These are phyloP conservation scores for Alternaria sp. DNA, from an alignment of 2,329 filamentous ascomycete species.

Conservation along the genomic window DNA sequence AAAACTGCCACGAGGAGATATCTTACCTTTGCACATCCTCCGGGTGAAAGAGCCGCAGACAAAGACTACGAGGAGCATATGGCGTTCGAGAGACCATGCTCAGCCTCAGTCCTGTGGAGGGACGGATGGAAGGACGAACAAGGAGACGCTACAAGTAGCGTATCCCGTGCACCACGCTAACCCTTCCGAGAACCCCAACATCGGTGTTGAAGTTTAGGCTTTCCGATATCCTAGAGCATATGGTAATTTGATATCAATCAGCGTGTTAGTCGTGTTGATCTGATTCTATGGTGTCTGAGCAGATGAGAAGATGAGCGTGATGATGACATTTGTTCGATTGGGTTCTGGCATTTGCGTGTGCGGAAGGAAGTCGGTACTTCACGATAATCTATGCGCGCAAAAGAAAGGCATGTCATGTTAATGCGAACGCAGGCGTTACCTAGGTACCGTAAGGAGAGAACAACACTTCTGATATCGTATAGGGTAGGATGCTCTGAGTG, in stretches of 20 bases:
- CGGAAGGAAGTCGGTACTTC: slow-evolving; percentile 1
- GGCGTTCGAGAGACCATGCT: background rate
- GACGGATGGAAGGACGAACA: background rate
- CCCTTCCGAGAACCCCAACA: background rate
- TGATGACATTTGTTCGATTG: slow-evolving; percentile 3
- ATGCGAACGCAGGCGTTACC: background rate
- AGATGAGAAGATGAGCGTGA: background rate
- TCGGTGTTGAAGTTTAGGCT: slow-evolving; percentile 3
- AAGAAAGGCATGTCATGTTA: slow-evolving; percentile 1
- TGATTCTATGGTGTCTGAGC: background rate
- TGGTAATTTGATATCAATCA: slow-evolving; percentile 2
- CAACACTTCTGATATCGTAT: background rate
- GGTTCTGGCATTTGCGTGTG: background rate
- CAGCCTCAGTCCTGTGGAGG: background rate
- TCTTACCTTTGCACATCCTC: background rate
- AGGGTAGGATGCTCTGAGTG: background rate
- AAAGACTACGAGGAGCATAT: background rate
- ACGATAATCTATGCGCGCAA: slow-evolving; percentile 8
- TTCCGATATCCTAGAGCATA: background rate
- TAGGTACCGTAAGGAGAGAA: background rate
- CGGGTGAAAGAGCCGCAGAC: background rate
- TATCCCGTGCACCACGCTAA: background rate
- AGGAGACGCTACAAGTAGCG: background rate
- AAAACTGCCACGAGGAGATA: background rate
- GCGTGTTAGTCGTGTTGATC: background rate